A percentile compares a stretch with the other conserved stretches of the same genome.
Conservation (phyloP, 805 yeast species). For the Candida schatavii region DNA sequence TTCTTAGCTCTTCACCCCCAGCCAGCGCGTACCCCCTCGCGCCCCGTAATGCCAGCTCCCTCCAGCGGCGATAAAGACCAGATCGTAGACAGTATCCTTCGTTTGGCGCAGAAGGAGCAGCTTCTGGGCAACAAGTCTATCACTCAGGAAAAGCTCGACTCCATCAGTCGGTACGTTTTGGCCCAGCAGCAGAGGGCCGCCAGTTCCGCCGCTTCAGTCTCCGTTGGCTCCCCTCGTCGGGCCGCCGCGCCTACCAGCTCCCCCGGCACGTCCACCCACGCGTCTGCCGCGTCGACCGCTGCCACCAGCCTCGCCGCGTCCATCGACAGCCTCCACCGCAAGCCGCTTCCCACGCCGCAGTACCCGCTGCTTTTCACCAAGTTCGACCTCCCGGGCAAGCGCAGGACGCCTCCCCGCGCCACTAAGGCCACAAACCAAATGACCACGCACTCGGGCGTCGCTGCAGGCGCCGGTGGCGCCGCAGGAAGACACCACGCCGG, state of each 20-base stretch:
- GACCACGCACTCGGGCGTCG: neutral
- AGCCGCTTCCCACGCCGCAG: constrained; percentile 25
- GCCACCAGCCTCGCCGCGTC: neutral
- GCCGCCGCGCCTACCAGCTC: neutral
- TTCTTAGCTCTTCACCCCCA: too few species aligned
- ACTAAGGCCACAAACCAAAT: too few species aligned
- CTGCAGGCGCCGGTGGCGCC: constrained; percentile 4
- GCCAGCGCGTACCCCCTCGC: too few species aligned
- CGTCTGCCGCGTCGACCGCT: neutral
- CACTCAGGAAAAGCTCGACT: constrained; percentile 34
- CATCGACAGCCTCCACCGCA: neutral
- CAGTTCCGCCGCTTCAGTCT: too few species aligned
- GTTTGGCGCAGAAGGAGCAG: constrained; percentile 36
- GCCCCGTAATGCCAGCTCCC: too few species aligned
- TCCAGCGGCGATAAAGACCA: constrained; percentile 4
- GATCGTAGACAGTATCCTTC: constrained; percentile 6
- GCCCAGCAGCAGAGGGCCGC: constrained; percentile 11
- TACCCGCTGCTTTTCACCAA: constrained; percentile 35
- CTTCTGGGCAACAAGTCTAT: constrained; percentile 35
- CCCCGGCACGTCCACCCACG: neutral
- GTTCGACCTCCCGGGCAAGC: constrained; percentile 17
- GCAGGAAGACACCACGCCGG: constrained; percentile 1
- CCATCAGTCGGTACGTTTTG: constrained; percentile 25
- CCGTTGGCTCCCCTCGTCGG: constrained; percentile 1
- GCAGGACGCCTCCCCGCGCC: too few species aligned